These are phyloP conservation scores for Avicennia marina DNA, from an alignment of 257 asterid genomes.

Conservation along the genomic window DNA sequence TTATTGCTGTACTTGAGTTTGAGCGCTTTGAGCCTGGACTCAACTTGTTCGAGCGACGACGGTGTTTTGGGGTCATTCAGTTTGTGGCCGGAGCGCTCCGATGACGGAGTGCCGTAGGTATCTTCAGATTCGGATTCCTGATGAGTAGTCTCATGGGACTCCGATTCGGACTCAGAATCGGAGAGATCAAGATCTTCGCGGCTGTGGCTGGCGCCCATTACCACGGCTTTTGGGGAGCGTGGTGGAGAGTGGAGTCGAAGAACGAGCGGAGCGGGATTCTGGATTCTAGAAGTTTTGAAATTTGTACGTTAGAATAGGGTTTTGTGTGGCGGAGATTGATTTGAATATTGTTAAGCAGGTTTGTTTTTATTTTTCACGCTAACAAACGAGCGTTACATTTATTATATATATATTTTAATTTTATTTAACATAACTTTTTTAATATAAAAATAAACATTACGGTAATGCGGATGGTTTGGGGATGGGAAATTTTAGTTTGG, in stretches of 20 bases:
- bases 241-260: no score
- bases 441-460: no score
- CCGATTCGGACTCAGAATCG: conserved; percentile 71
- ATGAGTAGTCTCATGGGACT: conserved; percentile 33
- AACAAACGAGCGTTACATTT: no score
- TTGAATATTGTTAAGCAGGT: no score
- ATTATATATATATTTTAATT: no score
- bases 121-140: conserved; percentile 37
- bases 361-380: no score
- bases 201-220: conserved; percentile 86
- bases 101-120: conserved; percentile 61
- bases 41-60: conserved; percentile 71
- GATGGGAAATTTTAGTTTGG: no score
- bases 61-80: conserved; percentile 39
- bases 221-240: conserved; percentile 19
- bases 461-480: no score
- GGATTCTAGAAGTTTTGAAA: conserved; percentile 40
- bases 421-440: no score
- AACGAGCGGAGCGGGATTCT: conserved; percentile 52
- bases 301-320: conserved; percentile 11
- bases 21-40: conserved; percentile 72
- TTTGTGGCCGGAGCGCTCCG: conserved; percentile 34
- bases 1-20: conserved; percentile 70
- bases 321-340: no score
- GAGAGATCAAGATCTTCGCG: conserved; percentile 65